Base-by-base conservation (phyloP, 1,139 yeast genomes). In the Trichomonascaceae sp. region DNA sequence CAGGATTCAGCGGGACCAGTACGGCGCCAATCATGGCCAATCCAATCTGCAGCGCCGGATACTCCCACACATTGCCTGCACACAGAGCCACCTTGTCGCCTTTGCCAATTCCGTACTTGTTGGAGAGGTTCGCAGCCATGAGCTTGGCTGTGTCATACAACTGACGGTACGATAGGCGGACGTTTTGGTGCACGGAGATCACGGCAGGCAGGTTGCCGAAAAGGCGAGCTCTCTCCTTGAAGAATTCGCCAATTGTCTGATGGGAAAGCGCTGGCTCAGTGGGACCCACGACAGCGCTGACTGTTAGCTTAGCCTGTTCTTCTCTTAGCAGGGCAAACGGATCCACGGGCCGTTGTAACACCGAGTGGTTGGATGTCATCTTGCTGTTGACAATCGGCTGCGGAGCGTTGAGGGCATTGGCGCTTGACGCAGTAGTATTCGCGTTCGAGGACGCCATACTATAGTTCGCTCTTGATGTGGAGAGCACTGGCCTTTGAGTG, bases 41-140 rank as follows among this genome's bases (percentile, higher is more conserved):
- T n/a, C 52, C 59, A 28, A 51, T 35, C 36, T 53, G 56, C 13
- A 52, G 34, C 16, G 47, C 52, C 3, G 48, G 47, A 37, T 53
- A 54, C 39, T 54, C 54, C 54, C 56, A 52, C 6, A 48, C 33
- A 37, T 51, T 52, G 11, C 57, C 58, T 13, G 51, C 47, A 32
- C 56, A 51, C 13, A 54, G 52, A 4, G 55, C 56, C 1, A 54
- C 54, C 8, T 46, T 41, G 40, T 54, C 58, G 3, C 55, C 56
- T 13, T 43, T 42, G 13, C 27, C 29, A 14, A 51, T 37, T 13
- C 43, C 42, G 22, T 41, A 41, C 13, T 42, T 41, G 14, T 41
- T 41, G 11, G 42, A 32, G 20, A 51, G 36, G 35, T 50, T 47
- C 14, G 43, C 30, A 4, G 54, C 57, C 13, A 52, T 29, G 5